Percentiles rank a stretch among this genome's conserved stretches.
phyloP scores from a whole-genome alignment of 768 basidiomycete species.

The Leccinum sublutescens region DNA sequence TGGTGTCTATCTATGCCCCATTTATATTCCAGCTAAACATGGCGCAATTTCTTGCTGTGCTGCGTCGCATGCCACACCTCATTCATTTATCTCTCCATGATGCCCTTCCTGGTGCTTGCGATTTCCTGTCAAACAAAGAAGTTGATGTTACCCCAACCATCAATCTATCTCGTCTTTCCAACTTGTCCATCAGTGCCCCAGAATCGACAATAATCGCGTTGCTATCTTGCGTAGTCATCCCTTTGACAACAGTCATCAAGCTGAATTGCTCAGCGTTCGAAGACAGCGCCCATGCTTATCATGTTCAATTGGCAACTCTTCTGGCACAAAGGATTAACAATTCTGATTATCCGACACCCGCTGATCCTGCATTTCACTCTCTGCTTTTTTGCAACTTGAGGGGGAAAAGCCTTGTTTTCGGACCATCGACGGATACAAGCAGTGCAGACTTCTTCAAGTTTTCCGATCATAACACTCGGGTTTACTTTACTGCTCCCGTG shows the following conservation, averaged over 20 bases:
- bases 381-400: not conserved
- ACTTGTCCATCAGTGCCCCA: slow-evolving; percentile 2
- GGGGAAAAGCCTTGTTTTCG: not conserved
- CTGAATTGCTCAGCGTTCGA: not conserved
- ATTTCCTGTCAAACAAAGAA: not conserved
- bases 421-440: not conserved
- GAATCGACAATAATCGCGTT: slow-evolving; percentile 1
- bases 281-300: not conserved
- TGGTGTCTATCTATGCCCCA: slow-evolving; percentile 24
- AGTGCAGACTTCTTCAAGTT: too few species aligned
- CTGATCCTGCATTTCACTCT: not conserved
- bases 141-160: not conserved
- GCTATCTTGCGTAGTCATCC: slow-evolving; percentile 2
- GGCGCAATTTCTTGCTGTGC: slow-evolving; percentile 30
- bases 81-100: slow-evolving; percentile 33
- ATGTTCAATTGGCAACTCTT: not conserved
- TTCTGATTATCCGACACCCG: not conserved
- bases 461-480: not conserved
- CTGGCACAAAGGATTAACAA: not conserved
- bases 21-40: slow-evolving; percentile 26
- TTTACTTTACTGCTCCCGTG: not conserved
- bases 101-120: slow-evolving; percentile 23
- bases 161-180: slow-evolving; percentile 1
- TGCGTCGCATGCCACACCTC: slow-evolving; percentile 34
- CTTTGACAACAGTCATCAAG: not conserved